Base-by-base conservation (phyloP, 495 filamentous ascomycete species). In the Xylaria longipes region DNA sequence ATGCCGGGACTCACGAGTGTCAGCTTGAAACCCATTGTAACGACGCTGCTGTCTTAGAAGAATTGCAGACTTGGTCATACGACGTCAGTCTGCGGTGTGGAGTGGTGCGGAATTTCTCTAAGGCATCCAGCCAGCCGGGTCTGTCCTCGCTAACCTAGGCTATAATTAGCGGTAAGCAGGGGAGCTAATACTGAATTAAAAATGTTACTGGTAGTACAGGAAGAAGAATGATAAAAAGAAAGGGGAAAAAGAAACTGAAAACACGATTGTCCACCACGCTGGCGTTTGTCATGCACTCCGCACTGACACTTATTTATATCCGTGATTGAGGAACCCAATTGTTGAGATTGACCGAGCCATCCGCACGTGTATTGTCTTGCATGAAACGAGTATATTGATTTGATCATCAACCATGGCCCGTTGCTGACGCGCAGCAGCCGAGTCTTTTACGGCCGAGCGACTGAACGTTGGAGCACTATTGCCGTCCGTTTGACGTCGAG, bases 1-100 rank as follows among this genome's bases (percentile, higher is more conserved):
- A 25, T n/a, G 54, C 22, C n/a, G 33, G 12, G 14, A 72, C 76
- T 73, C 57, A 78, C 76, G 35, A 78, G 15, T 1, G 74, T 50
- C 1, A 52, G 45, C 33, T 70, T 76, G 4, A 73, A 74, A 25
- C 27, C 67, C 76, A 78, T 78, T 37, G 27, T 43, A 45, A 39
- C 35, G 35, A 57, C 43, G 65, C 35, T 54, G n/a, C 22, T 41
- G 31, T 56, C 5, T 35, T 15, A 27, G 31, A 20, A 4, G n/a
- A 41, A 27, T 27, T 43, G 48, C 20, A 43, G 50, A 52, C 15
- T 43, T 37, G 60, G 60, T 63, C 37, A 37, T 61, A 25, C 31
- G 31, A 35, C 57, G 29, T 22, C 20, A 29, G n/a, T 25, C 60
- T 35, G 20, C 58, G 33, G 31, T 60, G 56, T 56, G 12, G 52